A percentile compares a stretch with the other conserved stretches of the same genome.
Conservation (phyloP, 768 basidiomycete genomes). For the Panus rudis region DNA sequence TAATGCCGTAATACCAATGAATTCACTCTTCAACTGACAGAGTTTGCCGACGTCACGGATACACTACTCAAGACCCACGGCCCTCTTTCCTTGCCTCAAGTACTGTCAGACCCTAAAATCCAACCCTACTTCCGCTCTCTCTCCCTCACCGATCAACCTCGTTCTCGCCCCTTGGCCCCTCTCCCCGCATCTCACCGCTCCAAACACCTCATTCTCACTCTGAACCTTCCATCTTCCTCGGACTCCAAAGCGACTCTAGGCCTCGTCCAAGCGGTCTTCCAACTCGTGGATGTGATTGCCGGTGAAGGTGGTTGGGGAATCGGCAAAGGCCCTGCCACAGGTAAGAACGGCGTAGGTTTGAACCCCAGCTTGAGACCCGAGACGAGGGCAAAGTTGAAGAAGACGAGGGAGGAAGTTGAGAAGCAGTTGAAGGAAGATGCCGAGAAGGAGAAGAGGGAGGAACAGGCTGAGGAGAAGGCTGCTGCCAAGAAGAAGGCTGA, state of each 20-base stretch:
- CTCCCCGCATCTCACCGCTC: slow-evolving; percentile 44
- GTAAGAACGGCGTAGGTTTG: slow-evolving; percentile 17
- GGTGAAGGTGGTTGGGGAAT: slow-evolving; percentile 19
- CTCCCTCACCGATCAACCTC: slow-evolving; percentile 85
- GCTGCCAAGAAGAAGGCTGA: slow-evolving; percentile 68
- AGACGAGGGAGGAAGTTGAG: slow-evolving; percentile 64
- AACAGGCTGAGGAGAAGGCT: slow-evolving; percentile 64
- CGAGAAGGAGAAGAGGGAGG: slow-evolving; percentile 62
- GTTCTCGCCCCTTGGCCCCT: slow-evolving; percentile 53
- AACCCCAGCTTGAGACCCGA: slow-evolving; percentile 51
- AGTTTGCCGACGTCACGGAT: slow-evolving; percentile 83
- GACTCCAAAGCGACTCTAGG: slow-evolving; percentile 43
- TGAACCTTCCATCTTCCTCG: slow-evolving; percentile 46
- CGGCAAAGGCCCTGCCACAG: slow-evolving; percentile 29
- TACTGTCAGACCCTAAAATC: slow-evolving; percentile 59
- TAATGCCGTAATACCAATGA: slow-evolving; percentile 1
- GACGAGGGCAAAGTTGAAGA: slow-evolving; percentile 71
- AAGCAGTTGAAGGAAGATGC: slow-evolving; percentile 62
- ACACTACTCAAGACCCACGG: slow-evolving; percentile 55
- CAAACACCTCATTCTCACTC: slow-evolving; percentile 70
- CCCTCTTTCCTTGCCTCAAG: slow-evolving; percentile 43
- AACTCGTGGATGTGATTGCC: slow-evolving; percentile 63
- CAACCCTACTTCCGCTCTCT: slow-evolving; percentile 80
- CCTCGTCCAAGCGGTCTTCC: slow-evolving; percentile 64
- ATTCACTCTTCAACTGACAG: slow-evolving; percentile 28